Percentiles rank a stretch among this genome's conserved stretches.
Evolutionary conservation across 2,329 filamentous ascomycete genomes (phyloP).

Genomic region (Grosmannia serpens): DNA sequence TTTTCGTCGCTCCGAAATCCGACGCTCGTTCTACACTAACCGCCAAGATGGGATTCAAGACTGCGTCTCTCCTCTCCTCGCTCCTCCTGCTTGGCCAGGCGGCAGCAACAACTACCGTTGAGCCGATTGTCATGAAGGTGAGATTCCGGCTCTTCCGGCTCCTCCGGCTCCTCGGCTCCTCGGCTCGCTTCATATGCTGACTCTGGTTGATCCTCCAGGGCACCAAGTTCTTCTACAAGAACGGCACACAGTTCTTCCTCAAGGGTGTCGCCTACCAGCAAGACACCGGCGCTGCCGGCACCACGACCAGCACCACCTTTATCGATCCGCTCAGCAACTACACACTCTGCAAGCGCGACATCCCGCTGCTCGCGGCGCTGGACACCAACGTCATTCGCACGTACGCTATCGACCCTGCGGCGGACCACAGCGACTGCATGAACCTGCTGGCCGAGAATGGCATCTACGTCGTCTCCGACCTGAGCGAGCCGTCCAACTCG

Average conservation of each 20-base stretch:
- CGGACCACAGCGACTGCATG: slow-evolving; percentile 80
- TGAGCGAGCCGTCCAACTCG: slow-evolving; percentile 68
- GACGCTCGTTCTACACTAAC: background rate
- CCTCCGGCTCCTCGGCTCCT: background rate
- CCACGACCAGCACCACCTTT: slow-evolving; percentile 44
- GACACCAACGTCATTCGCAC: slow-evolving; percentile 90
- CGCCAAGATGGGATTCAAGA: slow-evolving; percentile 15
- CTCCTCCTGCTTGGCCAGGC: slow-evolving; percentile 26
- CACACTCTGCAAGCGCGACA: slow-evolving; percentile 66
- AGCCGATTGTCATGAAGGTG: slow-evolving; percentile 61
- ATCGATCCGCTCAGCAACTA: slow-evolving; percentile 71
- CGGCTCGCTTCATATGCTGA: background rate
- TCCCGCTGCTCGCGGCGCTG: slow-evolving; percentile 67
- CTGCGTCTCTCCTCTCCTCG: slow-evolving; percentile 25
- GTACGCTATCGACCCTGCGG: slow-evolving; percentile 76
- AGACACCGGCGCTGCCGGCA: slow-evolving; percentile 50
- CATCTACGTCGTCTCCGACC: slow-evolving; percentile 91
- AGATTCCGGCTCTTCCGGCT: background rate
- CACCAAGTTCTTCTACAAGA: slow-evolving; percentile 67
- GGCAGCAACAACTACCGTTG: slow-evolving; percentile 20
- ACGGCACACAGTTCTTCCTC: slow-evolving; percentile 60
- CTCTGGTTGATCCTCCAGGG: slow-evolving; percentile 13
- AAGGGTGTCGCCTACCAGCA: slow-evolving; percentile 94
- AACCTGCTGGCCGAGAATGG: slow-evolving; percentile 65
- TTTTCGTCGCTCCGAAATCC: background rate